Evolutionary conservation across 1,284 basidiomycete species (phyloP), one percentile per base, ranked within the genome.

Genomic region (Filobasidium uniguttulatum): DNA sequence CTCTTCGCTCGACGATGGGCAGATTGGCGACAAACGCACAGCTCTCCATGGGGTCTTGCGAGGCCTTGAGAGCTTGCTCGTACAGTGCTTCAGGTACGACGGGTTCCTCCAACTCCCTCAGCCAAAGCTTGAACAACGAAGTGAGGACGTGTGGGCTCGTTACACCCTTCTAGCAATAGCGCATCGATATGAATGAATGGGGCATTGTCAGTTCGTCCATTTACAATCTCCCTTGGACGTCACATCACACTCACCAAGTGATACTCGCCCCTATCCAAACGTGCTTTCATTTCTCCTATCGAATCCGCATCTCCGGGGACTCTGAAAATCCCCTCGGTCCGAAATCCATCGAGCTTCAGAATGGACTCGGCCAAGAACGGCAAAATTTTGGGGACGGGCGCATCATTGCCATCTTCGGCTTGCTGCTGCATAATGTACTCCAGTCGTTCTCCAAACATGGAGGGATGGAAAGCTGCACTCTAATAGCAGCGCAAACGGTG

Each of bases 401-500:
- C 78, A 48, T 78, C 74, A 2, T 86, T 84, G 60, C 91, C 90
- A 36, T 81, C 85, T 35, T 82, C 78, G 59, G 80, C 79, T 67
- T 93, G 89, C 10, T 88, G 71, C 45, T 82, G 75, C 71, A 85
- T 82, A 55, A 87, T 82, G 19, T 80, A 80, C 56, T 85, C 82
- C 8, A 94, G 73, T 0, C 83, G 81, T 70, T 90, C 86, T 38
- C 87, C 87, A 61, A 93, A 94, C 0, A 85, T 89, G 1, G 85
- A 88, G 0, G 88, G 87, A 58, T 89, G 84, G 70, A 93, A 94
- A 1, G 89, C 88, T 25, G 86, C 85, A 60, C 90, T 86, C 79
- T 84, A 12, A 35, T 22, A 9, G 1, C 10, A 20, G n/a, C n/a
- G n/a, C n/a, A n/a, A n/a, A n/a, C n/a, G n/a, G n/a, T n/a, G n/a